Conservation (phyloP, 2,329 filamentous ascomycete species). For the Cladophialophora exuberans region DNA sequence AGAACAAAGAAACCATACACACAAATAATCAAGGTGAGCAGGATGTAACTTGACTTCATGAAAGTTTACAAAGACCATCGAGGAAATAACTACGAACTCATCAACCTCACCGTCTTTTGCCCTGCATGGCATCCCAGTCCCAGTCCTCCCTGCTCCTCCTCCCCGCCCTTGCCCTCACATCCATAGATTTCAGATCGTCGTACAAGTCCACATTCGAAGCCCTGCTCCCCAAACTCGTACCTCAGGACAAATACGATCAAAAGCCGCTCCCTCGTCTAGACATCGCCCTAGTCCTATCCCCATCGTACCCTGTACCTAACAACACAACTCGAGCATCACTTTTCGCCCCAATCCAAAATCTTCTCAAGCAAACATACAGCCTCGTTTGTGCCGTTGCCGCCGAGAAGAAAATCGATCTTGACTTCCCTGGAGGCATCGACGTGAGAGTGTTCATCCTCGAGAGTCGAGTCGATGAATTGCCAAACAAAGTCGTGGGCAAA, state of each 20-base stretch:
- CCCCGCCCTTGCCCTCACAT: slow-evolving; percentile 19
- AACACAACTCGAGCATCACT: slow-evolving; percentile 23
- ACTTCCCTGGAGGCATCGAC: slow-evolving; percentile 73
- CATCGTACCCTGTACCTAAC: slow-evolving; percentile 17
- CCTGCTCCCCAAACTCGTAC: slow-evolving; percentile 26
- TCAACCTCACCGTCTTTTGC: too few species aligned
- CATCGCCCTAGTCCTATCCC: slow-evolving; percentile 22
- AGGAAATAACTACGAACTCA: too few species aligned
- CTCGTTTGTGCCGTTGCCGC: slow-evolving; percentile 74
- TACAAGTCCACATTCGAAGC: slow-evolving; percentile 28
- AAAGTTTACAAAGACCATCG: too few species aligned
- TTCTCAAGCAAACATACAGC: slow-evolving; percentile 77
- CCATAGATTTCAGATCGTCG: slow-evolving; percentile 18
- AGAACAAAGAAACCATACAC: too few species aligned
- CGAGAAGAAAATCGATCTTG: slow-evolving; percentile 63
- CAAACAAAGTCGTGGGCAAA: slow-evolving; percentile 11
- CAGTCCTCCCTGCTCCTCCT: slow-evolving; percentile 25
- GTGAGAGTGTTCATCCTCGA: slow-evolving; percentile 71
- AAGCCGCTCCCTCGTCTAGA: slow-evolving; percentile 20
- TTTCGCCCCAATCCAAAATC: slow-evolving; percentile 55
- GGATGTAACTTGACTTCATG: too few species aligned
- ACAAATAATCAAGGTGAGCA: too few species aligned
- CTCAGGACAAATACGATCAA: slow-evolving; percentile 12
- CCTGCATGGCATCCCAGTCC: too few species aligned
- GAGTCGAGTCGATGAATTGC: slow-evolving; percentile 21